Conservation (phyloP, 768 basidiomycete species). For the Amanita rimosa region DNA sequence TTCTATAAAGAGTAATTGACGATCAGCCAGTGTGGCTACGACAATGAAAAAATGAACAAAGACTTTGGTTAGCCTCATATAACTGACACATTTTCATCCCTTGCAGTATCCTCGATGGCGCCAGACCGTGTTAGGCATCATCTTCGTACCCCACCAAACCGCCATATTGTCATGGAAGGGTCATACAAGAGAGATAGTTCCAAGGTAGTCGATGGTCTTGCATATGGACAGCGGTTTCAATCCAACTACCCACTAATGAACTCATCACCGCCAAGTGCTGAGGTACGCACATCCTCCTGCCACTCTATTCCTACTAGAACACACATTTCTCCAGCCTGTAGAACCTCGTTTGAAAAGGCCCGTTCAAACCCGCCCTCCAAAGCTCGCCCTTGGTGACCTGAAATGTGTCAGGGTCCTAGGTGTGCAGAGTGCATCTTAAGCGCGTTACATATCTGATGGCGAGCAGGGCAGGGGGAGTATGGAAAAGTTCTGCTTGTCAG, state of each 20-base stretch:
- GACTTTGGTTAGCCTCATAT: no score
- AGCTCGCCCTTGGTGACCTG: slow-evolving; percentile 25
- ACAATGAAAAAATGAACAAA: no score
- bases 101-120: neutral
- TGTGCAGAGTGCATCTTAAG: slow-evolving; percentile 7
- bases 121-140: neutral
- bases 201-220: neutral
- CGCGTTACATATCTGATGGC: neutral
- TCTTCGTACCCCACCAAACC: slow-evolving; percentile 1
- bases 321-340: neutral
- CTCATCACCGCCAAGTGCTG: neutral
- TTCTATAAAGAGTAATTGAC: neutral
- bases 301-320: neutral
- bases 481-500: slow-evolving; percentile 32
- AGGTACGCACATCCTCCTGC: neutral
- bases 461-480: slow-evolving; percentile 28
- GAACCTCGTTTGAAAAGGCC: slow-evolving; percentile 13
- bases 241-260: neutral
- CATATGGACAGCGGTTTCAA: neutral
- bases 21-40: neutral
- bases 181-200: neutral
- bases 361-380: slow-evolving; percentile 22
- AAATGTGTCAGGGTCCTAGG: slow-evolving; percentile 32
- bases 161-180: neutral
- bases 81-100: neutral